Evolutionary conservation across 129 eudicot species (phyloP), one percentile per base, ranked within the genome.

Genomic region (Apium graveolens): DNA sequence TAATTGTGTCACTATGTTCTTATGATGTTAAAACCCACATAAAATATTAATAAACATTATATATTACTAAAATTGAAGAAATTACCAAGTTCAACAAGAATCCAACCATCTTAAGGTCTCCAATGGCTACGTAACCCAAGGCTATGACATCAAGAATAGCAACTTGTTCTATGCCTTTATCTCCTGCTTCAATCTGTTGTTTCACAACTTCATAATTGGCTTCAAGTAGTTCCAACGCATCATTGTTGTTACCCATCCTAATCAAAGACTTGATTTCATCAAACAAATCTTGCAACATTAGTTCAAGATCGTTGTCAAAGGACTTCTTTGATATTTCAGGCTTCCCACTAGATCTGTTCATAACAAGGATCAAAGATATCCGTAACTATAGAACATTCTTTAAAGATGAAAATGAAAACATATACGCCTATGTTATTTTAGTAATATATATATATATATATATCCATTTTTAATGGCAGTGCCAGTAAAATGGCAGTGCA

Each of bases 71-170:
- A 66, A 66, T 27, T 27, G 4, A 27, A 20, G 39, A 32, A 66
- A 31, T 66, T 66, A 66, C 72, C 72, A 32, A 77, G 83, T 78
- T 81, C 74, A 93, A 78, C 34, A 88, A 60, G 24, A 86, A 78
- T 14, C 73, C 85, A 41, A 91, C 97, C 86, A 84, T 89, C 80
- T 82, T 82, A 5, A 85, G 63, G 82, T 91, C 91, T 70, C 91
- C 93, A 44, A 87, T 70, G 74, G 96, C 93, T 89, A 89, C 80
- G 86, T 89, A 93, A 42, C 97, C 97, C 82, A 91, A 78, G 65
- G 97, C 89, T 65, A 91, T 76, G 75, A 93, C 92, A 80, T 93
- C 97, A 72, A 93, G 89, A 80, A 73, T 79, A 53, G 98, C 98
- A 76, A 93, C 98, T 74, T 89, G 93, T 79, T 93, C 89, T 76